Evolutionary conservation across 2,329 filamentous ascomycete genomes (phyloP).

Genomic region (Fusarium gaditjirri): DNA sequence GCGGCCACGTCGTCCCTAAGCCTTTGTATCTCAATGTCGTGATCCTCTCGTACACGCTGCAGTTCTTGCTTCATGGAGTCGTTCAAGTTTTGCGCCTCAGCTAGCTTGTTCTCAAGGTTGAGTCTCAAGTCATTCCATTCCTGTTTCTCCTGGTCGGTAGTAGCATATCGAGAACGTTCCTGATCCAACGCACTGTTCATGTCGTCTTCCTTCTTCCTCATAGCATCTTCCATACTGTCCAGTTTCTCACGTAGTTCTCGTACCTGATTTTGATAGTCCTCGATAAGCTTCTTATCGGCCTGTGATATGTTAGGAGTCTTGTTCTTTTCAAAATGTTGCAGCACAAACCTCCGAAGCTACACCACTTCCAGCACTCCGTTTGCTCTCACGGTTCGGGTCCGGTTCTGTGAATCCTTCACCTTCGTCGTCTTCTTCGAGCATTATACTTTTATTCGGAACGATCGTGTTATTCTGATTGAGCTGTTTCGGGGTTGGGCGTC

Average conservation of each 20-base stretch:
- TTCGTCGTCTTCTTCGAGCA: slow-evolving; percentile 95
- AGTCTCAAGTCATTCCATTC: slow-evolving; percentile 75
- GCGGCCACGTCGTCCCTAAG: slow-evolving; percentile 73
- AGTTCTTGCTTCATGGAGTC: slow-evolving; percentile 83
- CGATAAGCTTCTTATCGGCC: slow-evolving; percentile 76
- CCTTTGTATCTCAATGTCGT: slow-evolving; percentile 70
- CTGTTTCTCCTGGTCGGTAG: slow-evolving; percentile 71
- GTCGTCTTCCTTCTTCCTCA: slow-evolving; percentile 75
- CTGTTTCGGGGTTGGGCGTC: slow-evolving; percentile 84
- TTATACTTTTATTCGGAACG: slow-evolving; percentile 96
- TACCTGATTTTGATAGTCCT: slow-evolving; percentile 84
- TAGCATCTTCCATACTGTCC: slow-evolving; percentile 72
- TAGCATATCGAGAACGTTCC: slow-evolving; percentile 64
- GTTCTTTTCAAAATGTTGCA: neutral
- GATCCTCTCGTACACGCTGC: slow-evolving; percentile 75
- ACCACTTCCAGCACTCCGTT: slow-evolving; percentile 47
- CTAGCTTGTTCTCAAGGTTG: slow-evolving; percentile 77
- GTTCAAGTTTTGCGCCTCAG: slow-evolving; percentile 80
- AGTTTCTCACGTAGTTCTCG: slow-evolving; percentile 79
- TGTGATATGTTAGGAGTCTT: slow-evolving; percentile 47
- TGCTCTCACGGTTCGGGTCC: slow-evolving; percentile 44
- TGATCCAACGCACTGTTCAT: slow-evolving; percentile 68
- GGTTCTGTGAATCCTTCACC: slow-evolving; percentile 66
- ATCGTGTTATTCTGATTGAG: slow-evolving; percentile 92
- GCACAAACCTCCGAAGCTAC: slow-evolving; percentile 54